These are phyloP conservation scores for Cercophora samala DNA, from an alignment of 495 filamentous ascomycete genomes.

Conservation along the genomic window DNA sequence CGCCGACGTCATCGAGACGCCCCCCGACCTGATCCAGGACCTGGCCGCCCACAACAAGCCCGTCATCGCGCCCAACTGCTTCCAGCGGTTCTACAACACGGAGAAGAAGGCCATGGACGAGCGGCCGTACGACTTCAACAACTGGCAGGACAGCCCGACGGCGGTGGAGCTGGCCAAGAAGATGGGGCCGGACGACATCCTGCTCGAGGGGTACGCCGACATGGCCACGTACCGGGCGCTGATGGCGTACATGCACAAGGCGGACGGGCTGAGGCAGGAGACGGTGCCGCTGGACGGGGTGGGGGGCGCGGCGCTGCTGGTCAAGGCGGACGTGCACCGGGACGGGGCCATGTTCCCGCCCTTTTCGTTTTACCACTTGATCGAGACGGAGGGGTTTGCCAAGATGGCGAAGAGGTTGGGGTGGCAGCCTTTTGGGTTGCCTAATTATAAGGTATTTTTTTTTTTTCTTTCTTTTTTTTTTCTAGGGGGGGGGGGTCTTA, in stretches of 20 bases:
- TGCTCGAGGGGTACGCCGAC: slow-evolving; percentile 88
- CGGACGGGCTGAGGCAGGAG: slow-evolving; percentile 52
- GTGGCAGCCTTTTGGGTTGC: slow-evolving; percentile 78
- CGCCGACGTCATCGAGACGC: slow-evolving; percentile 87
- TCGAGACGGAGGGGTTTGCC: slow-evolving; percentile 97
- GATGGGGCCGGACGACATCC: slow-evolving; percentile 85
- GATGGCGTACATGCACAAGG: slow-evolving; percentile 81
- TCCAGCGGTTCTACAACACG: slow-evolving; percentile 76
- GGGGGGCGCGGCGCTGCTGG: slow-evolving; percentile 86
- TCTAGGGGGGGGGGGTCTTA: no score
- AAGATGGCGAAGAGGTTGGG: slow-evolving; percentile 91
- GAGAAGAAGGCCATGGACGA: slow-evolving; percentile 65
- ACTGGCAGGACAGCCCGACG: slow-evolving; percentile 81
- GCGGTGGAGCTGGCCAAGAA: slow-evolving; percentile 69
- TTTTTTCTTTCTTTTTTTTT: neutral
- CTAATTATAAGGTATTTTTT: slow-evolving; percentile 86
- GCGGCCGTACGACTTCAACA: slow-evolving; percentile 94
- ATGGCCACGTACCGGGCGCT: slow-evolving; percentile 86
- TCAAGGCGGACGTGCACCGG: slow-evolving; percentile 95
- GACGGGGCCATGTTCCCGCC: slow-evolving; percentile 99
- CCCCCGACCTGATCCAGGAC: slow-evolving; percentile 83
- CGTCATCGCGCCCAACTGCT: slow-evolving; percentile 92
- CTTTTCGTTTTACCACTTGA: slow-evolving; percentile 92
- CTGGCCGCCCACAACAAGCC: slow-evolving; percentile 81
- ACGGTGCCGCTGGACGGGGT: slow-evolving; percentile 84